Conservation (phyloP, 1,139 yeast genomes). For the Saccharomyces uvarum region DNA sequence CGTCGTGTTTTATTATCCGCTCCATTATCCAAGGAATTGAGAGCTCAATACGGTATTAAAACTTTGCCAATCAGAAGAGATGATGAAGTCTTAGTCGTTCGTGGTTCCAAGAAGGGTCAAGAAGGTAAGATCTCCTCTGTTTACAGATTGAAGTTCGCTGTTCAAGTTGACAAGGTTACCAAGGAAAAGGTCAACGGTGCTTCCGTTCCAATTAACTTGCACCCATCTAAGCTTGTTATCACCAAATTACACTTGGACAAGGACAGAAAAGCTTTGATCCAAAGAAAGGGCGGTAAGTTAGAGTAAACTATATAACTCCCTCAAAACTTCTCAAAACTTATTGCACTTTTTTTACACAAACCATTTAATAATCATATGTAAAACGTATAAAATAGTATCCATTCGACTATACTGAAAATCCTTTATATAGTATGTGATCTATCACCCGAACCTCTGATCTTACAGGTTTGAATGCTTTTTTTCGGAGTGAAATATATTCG, state of each 20-base stretch:
- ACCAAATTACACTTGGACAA: constrained; percentile 97
- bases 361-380: constrained; percentile 2
- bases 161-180: constrained; percentile 95
- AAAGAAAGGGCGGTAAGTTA: constrained; percentile 83
- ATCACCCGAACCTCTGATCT: neutral
- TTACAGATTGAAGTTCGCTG: constrained; percentile 96
- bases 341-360: constrained; percentile 4
- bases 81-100: constrained; percentile 90
- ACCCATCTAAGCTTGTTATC: constrained; percentile 98
- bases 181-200: constrained; percentile 98
- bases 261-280: constrained; percentile 97
- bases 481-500: neutral
- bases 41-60: constrained; percentile 93
- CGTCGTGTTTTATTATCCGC: constrained; percentile 96
- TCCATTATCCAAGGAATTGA: constrained; percentile 98
- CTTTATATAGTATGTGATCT: neutral
- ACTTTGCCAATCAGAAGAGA: constrained; percentile 97
- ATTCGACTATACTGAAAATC: neutral
- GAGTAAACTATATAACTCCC: constrained; percentile 40
- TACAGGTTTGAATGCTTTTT: neutral
- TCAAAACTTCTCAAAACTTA: neutral
- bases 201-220: constrained; percentile 93
- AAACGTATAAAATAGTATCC: constrained; percentile 1
- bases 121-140: constrained; percentile 98
- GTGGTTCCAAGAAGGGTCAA: constrained; percentile 99